phyloP scores from a whole-genome alignment of 2,329 filamentous ascomycete genomes.

The Madurella mycetomatis region DNA sequence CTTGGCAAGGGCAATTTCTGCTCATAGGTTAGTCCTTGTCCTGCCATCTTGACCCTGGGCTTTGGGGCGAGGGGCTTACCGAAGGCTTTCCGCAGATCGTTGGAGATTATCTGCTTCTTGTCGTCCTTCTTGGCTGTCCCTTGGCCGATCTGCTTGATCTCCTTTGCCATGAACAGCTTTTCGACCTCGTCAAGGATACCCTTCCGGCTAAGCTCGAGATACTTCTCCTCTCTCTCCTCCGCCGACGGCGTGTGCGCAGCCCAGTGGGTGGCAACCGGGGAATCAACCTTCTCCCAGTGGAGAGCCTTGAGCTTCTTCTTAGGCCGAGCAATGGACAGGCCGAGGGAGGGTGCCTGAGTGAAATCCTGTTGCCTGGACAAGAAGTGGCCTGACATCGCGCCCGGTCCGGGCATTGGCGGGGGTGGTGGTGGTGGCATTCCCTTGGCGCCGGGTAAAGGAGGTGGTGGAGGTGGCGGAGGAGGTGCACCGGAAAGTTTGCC shows the following conservation, averaged over 20 bases:
- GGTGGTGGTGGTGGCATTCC: slow-evolving; percentile 42
- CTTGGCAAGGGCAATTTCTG: slow-evolving; percentile 86
- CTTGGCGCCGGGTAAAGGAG: slow-evolving; percentile 39
- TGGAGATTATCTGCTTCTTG: slow-evolving; percentile 95
- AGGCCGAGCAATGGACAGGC: slow-evolving; percentile 75
- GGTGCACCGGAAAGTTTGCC: slow-evolving; percentile 3
- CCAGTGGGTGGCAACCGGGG: slow-evolving; percentile 89
- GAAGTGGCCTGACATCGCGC: slow-evolving; percentile 70
- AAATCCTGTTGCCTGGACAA: slow-evolving; percentile 60
- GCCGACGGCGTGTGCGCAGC: slow-evolving; percentile 79
- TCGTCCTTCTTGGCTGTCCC: slow-evolving; percentile 74
- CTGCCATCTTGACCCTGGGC: neutral
- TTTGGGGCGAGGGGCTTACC: slow-evolving; percentile 46
- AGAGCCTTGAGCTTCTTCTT: slow-evolving; percentile 99
- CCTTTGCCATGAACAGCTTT: slow-evolving; percentile 94
- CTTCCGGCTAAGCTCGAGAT: slow-evolving; percentile 85
- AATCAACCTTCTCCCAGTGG: slow-evolving; percentile 98
- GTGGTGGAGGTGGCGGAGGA: slow-evolving; percentile 32
- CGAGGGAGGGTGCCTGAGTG: slow-evolving; percentile 53
- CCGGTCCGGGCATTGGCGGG: slow-evolving; percentile 57
- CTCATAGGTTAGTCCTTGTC: slow-evolving; percentile 30
- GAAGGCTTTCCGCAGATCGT: slow-evolving; percentile 82
- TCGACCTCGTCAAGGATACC: slow-evolving; percentile 97
- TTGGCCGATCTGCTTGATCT: slow-evolving; percentile 81
- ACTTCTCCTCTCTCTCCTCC: slow-evolving; percentile 91